Evolutionary conservation across 2,329 filamentous ascomycete species (phyloP).

Genomic region (Paracamarosporium sp.): DNA sequence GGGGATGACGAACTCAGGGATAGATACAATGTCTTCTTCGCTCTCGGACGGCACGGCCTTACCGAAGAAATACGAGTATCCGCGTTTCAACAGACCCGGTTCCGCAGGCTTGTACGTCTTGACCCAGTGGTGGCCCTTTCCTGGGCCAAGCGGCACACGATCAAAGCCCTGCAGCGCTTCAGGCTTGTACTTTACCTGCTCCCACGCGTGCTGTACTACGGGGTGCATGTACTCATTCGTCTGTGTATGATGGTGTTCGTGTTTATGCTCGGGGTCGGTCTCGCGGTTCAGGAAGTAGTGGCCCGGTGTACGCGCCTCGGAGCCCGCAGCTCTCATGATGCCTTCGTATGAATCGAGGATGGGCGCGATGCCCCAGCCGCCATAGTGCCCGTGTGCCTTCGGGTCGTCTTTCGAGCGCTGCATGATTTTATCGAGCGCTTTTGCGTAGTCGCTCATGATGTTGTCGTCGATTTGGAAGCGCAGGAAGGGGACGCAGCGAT

Average conservation of each 20-base stretch:
- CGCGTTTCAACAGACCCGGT: slow-evolving; percentile 5
- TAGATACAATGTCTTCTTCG: slow-evolving; percentile 2
- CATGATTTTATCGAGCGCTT: slow-evolving; percentile 22
- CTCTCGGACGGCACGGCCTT: not conserved
- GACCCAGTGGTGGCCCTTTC: slow-evolving; percentile 5
- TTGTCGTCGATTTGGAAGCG: slow-evolving; percentile 10
- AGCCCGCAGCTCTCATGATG: slow-evolving; percentile 51
- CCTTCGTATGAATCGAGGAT: slow-evolving; percentile 49
- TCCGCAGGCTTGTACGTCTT: slow-evolving; percentile 4
- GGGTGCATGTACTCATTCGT: slow-evolving; percentile 61
- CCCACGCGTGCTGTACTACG: slow-evolving; percentile 11
- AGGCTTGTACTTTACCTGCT: slow-evolving; percentile 2
- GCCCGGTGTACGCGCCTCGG: slow-evolving; percentile 52
- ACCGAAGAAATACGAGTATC: slow-evolving; percentile 2
- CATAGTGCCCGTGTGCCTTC: not conserved
- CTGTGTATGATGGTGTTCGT: slow-evolving; percentile 44
- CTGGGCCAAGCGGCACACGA: not conserved
- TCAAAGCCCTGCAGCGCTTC: slow-evolving; percentile 4
- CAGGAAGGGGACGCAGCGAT: slow-evolving; percentile 5
- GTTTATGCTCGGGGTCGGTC: slow-evolving; percentile 43
- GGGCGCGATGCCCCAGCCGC: slow-evolving; percentile 56
- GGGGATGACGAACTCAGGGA: slow-evolving; percentile 8
- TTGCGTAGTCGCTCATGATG: slow-evolving; percentile 5
- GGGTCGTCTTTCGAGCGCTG: not conserved
- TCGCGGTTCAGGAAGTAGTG: slow-evolving; percentile 34